These are phyloP conservation scores for Trametes sp. DNA, from an alignment of 1,284 basidiomycete species.

Conservation along the genomic window DNA sequence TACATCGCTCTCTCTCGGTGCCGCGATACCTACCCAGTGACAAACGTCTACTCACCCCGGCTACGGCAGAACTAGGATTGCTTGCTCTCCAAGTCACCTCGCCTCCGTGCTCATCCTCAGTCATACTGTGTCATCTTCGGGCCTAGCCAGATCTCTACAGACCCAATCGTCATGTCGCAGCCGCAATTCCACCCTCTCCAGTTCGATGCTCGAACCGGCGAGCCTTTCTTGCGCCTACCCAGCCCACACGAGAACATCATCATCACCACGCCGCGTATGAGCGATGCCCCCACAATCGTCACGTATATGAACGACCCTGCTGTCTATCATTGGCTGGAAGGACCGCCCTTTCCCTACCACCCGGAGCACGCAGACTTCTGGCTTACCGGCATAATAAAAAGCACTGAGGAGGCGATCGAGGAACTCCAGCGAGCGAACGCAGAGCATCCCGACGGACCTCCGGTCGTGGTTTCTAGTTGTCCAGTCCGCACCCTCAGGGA, in stretches of 20 bases:
- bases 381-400: constrained; percentile 35
- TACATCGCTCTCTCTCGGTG: background rate
- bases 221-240: constrained; percentile 39
- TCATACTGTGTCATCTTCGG: background rate
- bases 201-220: constrained; percentile 34
- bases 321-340: constrained; percentile 53
- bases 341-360: constrained; percentile 61
- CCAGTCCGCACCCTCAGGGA: constrained; percentile 57
- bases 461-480: constrained; percentile 46
- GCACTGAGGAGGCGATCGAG: constrained; percentile 45
- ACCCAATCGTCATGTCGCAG: constrained; percentile 22
- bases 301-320: constrained; percentile 57
- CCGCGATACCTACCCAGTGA: background rate
- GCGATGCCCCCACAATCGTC: constrained; percentile 49
- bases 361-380: constrained; percentile 49
- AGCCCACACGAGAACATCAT: constrained; percentile 60
- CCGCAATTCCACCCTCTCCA: constrained; percentile 33
- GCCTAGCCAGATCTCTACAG: too few species aligned
- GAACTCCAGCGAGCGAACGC: constrained; percentile 44
- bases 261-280: constrained; percentile 61
- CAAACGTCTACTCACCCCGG: background rate
- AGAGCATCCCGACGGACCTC: constrained; percentile 36
- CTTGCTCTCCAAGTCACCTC: too few species aligned
- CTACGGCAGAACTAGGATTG: too few species aligned
- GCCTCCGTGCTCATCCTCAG: background rate